These are phyloP conservation scores for Pseudohyphozyma bogoriensis DNA, from an alignment of 768 basidiomycete species.

Conservation along the genomic window DNA sequence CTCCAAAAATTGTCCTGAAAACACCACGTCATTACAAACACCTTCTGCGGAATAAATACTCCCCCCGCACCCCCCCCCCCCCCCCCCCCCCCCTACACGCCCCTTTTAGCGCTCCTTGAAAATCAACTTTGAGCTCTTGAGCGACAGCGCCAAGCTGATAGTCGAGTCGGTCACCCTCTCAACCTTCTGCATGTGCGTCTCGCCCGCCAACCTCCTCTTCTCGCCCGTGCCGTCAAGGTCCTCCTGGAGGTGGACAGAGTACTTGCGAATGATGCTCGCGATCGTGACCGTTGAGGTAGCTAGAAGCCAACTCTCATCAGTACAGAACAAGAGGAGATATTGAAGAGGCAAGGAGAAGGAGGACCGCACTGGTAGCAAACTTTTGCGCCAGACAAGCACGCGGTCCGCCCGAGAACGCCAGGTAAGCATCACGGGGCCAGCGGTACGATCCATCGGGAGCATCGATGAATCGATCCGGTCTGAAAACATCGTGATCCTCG, in stretches of 20 bases:
- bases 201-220: neutral
- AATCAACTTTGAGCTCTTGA: too few relatives aligned
- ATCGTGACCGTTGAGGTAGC: conserved; percentile 26
- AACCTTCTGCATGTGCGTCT: neutral
- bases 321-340: neutral
- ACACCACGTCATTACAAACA: too few relatives aligned
- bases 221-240: conserved; percentile 8
- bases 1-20: too few relatives aligned
- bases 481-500: conserved; percentile 43
- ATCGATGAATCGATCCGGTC: conserved; percentile 48
- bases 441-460: conserved; percentile 41
- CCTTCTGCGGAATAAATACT: too few relatives aligned
- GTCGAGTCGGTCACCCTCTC: too few relatives aligned
- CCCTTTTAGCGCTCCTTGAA: too few relatives aligned
- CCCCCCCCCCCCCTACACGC: too few relatives aligned
- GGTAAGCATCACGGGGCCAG: conserved; percentile 44
- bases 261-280: conserved; percentile 43
- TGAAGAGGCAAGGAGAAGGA: too few relatives aligned
- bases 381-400: conserved; percentile 48
- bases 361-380: conserved; percentile 45
- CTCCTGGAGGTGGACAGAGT: conserved; percentile 39
- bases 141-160: too few relatives aligned
- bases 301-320: neutral
- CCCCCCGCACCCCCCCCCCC: too few relatives aligned
- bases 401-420: conserved; percentile 44